Evolutionary conservation across 805 yeast genomes (phyloP), one percentile per base, ranked within the genome.

Genomic region (Starmerella bombicola): DNA sequence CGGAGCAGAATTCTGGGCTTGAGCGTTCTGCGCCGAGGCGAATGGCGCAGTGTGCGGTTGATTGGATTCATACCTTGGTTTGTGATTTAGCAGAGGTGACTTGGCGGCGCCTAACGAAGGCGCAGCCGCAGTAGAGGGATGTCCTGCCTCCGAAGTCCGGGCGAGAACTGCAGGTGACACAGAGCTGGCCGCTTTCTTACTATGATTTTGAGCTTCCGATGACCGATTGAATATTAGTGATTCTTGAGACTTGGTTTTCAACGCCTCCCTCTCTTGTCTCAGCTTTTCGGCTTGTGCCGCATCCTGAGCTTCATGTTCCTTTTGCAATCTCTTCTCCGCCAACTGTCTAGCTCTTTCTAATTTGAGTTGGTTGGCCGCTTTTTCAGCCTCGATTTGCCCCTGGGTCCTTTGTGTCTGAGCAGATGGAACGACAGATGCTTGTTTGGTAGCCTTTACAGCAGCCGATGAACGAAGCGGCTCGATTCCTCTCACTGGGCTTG

Each of bases 1-100:
- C 13, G 41, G 3, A 21, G 33, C 24, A 17, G 35, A 29, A 23
- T 12, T 25, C 3, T 24, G n/a, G n/a, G n/a, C n/a, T n/a, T n/a
- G n/a, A n/a, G n/a, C n/a, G n/a, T n/a, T n/a, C n/a, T n/a, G n/a
- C n/a, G n/a, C n/a, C n/a, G n/a, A n/a, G n/a, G n/a, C n/a, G n/a
- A n/a, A n/a, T n/a, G n/a, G n/a, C n/a, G n/a, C n/a, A n/a, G n/a
- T n/a, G n/a, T n/a, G n/a, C n/a, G n/a, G n/a, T 24, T 24, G 28
- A 13, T 21, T 23, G 24, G 38, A 32, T 22, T 39, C 46, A 13
- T 23, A 30, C 3, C 39, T 39, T 15, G 32, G 29, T 21, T 40
- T 21, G 29, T 35, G 43, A 21, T 43, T 39, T 7, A 43, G 35
- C 16, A 39, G 26, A 3, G 46, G 43, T 1, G 46, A 43, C 12